phyloP scores from a whole-genome alignment of 768 basidiomycete species.

The Lactarius sp. region DNA sequence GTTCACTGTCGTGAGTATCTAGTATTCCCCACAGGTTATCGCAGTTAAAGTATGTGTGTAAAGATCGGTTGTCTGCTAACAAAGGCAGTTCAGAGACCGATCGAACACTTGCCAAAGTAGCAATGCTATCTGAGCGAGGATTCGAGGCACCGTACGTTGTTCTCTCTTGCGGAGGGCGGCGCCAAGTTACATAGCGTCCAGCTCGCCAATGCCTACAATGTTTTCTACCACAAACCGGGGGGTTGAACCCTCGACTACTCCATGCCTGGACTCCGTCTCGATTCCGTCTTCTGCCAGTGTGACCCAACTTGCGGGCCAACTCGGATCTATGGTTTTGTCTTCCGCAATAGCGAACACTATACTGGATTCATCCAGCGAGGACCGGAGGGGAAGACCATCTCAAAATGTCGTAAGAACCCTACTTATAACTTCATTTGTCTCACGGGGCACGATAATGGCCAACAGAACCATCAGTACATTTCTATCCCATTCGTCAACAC shows the following conservation, averaged over 20 bases:
- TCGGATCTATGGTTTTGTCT: too few relatives aligned
- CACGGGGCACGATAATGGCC: neutral
- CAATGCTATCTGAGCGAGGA: neutral
- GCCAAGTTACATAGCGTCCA: neutral
- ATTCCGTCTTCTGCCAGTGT: too few relatives aligned
- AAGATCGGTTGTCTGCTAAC: neutral
- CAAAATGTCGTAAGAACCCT: too few relatives aligned
- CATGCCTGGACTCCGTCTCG: neutral
- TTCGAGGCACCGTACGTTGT: neutral
- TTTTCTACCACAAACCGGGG: neutral
- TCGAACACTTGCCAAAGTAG: neutral
- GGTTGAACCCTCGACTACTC: neutral
- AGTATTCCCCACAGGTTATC: neutral
- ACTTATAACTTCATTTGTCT: too few relatives aligned
- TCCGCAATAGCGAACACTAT: too few relatives aligned
- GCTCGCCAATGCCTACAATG: neutral
- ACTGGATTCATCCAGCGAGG: too few relatives aligned
- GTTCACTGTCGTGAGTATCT: neutral
- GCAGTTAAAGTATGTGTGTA: neutral
- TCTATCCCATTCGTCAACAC: neutral
- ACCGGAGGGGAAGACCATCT: too few relatives aligned
- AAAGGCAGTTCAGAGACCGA: neutral
- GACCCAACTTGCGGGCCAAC: too few relatives aligned
- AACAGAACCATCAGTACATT: neutral
- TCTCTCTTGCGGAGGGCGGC: neutral